phyloP scores from a whole-genome alignment of 2,329 filamentous ascomycete genomes.

The Magnaporthiopsis poae region DNA sequence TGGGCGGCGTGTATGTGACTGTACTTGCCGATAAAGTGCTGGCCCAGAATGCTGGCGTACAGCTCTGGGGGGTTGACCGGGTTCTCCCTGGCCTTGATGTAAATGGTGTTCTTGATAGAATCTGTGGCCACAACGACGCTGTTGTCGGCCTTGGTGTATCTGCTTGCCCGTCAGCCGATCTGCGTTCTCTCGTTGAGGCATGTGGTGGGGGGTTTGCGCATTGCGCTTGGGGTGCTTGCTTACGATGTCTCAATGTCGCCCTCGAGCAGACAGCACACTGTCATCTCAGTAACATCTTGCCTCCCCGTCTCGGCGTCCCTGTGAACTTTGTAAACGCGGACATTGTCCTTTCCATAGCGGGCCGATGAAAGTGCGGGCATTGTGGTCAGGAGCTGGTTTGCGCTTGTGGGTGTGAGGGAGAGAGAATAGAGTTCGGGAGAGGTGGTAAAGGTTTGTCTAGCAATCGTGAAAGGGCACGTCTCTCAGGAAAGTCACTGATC shows the following conservation, averaged over 20 bases:
- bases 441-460: too few relatives aligned
- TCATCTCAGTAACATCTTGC: slow-evolving; percentile 90
- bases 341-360: slow-evolving; percentile 91
- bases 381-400: slow-evolving; percentile 11
- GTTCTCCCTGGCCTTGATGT: slow-evolving; percentile 88
- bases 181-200: not conserved
- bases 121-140: slow-evolving; percentile 91
- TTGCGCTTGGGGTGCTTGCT: slow-evolving; percentile 18
- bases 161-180: slow-evolving; percentile 23
- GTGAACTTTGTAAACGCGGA: slow-evolving; percentile 92
- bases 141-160: slow-evolving; percentile 91
- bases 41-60: slow-evolving; percentile 73
- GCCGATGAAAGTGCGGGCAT: slow-evolving; percentile 54
- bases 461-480: not conserved
- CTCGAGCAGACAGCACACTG: slow-evolving; percentile 82
- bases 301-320: slow-evolving; percentile 64
- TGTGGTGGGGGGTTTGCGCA: slow-evolving; percentile 13
- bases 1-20: slow-evolving; percentile 77
- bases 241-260: slow-evolving; percentile 80
- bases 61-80: slow-evolving; percentile 88
- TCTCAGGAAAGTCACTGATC: not conserved
- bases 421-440: too few relatives aligned
- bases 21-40: slow-evolving; percentile 84
- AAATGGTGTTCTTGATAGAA: slow-evolving; percentile 95
- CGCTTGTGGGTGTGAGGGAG: not conserved